These are phyloP conservation scores for Scheffersomyces titani DNA, from an alignment of 1,139 yeast species.

Conservation along the genomic window DNA sequence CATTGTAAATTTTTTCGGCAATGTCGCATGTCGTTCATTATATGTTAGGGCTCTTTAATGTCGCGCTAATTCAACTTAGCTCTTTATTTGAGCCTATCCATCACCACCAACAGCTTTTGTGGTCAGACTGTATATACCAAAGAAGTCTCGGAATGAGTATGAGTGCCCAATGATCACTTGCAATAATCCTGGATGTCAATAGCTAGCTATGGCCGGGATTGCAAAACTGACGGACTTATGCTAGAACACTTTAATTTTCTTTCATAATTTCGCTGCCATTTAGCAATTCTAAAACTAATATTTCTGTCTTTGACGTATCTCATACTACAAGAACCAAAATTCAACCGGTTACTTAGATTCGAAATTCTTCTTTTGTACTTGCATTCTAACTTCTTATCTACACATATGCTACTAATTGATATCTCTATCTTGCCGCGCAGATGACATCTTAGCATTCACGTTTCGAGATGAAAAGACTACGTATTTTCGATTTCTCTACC, in stretches of 20 bases:
- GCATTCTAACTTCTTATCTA: no score
- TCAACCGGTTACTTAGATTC: neutral
- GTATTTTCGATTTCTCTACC: neutral
- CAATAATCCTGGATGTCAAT: neutral
- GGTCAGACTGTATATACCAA: neutral
- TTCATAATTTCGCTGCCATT: neutral
- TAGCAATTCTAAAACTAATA: neutral
- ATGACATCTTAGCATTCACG: no score
- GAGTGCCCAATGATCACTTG: neutral
- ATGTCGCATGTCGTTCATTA: constrained; percentile 7
- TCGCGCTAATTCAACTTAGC: neutral
- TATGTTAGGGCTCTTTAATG: neutral
- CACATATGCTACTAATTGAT: no score
- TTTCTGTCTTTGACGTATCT: neutral
- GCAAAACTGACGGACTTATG: neutral
- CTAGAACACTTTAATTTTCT: neutral
- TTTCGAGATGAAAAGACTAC: no score
- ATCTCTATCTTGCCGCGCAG: no score
- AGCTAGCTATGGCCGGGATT: neutral
- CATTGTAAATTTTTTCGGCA: constrained; percentile 14
- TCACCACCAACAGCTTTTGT: neutral
- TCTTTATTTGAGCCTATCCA: no score
- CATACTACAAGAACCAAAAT: neutral
- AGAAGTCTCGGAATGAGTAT: no score
- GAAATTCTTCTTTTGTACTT: no score